Percentiles rank a stretch among this genome's conserved stretches.
Conservation (phyloP, 2,329 filamentous ascomycete species). For the Elsinoe necatrix region DNA sequence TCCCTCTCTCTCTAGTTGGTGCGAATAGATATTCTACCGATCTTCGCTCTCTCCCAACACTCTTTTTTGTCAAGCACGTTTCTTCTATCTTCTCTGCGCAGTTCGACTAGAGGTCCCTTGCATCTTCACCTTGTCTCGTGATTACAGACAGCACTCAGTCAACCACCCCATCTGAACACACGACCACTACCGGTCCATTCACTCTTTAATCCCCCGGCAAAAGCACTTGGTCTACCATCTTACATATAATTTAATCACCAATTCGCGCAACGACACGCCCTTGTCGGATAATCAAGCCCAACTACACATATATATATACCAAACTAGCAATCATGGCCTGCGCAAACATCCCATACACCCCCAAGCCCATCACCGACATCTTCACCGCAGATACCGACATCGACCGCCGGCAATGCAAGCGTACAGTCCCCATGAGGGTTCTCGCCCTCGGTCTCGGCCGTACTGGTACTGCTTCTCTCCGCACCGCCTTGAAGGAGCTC, state of each 20-base stretch:
- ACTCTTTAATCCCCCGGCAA: constrained; percentile 3
- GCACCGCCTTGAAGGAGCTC: constrained; percentile 56
- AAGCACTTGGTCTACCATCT: background rate
- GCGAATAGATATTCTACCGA: constrained; percentile 10
- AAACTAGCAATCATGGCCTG: constrained; percentile 29
- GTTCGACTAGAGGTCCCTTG: constrained; percentile 4
- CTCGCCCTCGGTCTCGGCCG: constrained; percentile 61
- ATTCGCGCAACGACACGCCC: constrained; percentile 8
- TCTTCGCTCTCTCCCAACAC: background rate
- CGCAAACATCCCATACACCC: constrained; percentile 32
- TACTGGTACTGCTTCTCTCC: constrained; percentile 62
- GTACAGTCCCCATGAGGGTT: constrained; percentile 63
- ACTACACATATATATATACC: background rate
- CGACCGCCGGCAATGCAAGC: constrained; percentile 55
- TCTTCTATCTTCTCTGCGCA: constrained; percentile 5
- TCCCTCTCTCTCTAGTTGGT: background rate
- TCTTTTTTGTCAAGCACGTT: constrained; percentile 8
- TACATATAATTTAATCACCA: constrained; percentile 14
- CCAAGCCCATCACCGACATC: constrained; percentile 49
- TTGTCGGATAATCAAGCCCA: constrained; percentile 2
- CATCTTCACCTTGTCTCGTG: background rate
- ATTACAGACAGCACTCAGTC: background rate
- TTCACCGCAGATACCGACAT: constrained; percentile 61
- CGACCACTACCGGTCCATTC: constrained; percentile 4
- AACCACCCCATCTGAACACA: background rate